phyloP scores from a whole-genome alignment of 2,329 filamentous ascomycete genomes.

The Stagonosporopsis rhizophila region DNA sequence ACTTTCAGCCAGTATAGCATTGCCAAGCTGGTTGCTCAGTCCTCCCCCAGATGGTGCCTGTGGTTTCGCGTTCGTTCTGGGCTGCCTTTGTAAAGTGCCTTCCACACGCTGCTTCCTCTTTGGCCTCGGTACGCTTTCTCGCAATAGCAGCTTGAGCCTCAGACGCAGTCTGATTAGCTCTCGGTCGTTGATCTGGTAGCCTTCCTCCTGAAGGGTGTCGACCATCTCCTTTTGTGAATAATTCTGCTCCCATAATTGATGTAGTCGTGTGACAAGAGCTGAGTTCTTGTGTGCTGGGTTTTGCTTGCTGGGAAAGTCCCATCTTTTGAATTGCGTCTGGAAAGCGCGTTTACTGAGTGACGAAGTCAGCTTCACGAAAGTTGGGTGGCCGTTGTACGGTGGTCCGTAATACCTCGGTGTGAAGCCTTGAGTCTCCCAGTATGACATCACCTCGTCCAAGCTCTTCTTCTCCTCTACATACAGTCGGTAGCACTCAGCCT shows the following conservation, averaged over 20 bases:
- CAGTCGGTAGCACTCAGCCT: conserved; percentile 70
- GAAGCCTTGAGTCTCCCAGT: conserved; percentile 69
- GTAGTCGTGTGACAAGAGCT: conserved; percentile 71
- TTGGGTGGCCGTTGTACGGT: conserved; percentile 30
- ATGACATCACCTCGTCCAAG: conserved; percentile 76
- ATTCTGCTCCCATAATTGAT: conserved; percentile 80
- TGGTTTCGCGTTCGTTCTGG: conserved; percentile 23
- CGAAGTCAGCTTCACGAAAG: conserved; percentile 2
- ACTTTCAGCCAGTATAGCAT: conserved; percentile 36
- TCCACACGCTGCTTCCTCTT: conserved; percentile 53
- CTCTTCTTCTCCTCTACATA: conserved; percentile 79
- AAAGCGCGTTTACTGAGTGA: conserved; percentile 72
- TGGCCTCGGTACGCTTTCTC: conserved; percentile 59
- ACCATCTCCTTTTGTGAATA: conserved; percentile 77
- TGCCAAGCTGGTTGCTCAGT: conserved; percentile 37
- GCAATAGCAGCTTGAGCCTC: conserved; percentile 72
- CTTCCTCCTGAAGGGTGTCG: conserved; percentile 71
- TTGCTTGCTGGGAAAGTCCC: conserved; percentile 80
- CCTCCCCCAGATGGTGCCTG: conserved; percentile 26
- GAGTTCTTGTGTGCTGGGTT: conserved; percentile 74
- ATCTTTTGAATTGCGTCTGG: conserved; percentile 77
- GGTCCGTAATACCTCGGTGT: conserved; percentile 66
- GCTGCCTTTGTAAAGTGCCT: conserved; percentile 18
- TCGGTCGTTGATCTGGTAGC: conserved; percentile 74
- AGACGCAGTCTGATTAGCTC: conserved; percentile 74